Evolutionary conservation across 2,329 filamentous ascomycete genomes (phyloP).

Genomic region (Epichloe gansuensis): DNA sequence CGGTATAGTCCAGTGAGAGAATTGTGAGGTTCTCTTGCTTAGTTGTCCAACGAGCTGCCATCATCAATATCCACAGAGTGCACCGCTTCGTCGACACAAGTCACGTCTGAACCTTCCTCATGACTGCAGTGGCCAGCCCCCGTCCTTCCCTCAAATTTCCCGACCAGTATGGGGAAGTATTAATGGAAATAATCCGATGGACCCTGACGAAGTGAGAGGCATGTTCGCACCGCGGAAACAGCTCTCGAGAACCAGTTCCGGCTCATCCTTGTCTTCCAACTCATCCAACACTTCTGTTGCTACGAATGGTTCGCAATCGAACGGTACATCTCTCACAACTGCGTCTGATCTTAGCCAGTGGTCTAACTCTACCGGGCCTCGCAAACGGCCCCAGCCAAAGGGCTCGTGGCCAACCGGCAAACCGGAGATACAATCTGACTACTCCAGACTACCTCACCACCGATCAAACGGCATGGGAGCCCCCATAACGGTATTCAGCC

Average conservation of each 20-base stretch:
- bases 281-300: constrained; percentile 53
- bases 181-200: constrained; percentile 57
- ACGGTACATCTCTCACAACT: constrained; percentile 41
- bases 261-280: constrained; percentile 66
- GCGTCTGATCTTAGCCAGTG: constrained; percentile 39
- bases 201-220: constrained; percentile 70
- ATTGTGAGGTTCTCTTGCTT: not conserved
- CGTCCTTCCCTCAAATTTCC: constrained; percentile 50
- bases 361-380: constrained; percentile 32
- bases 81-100: constrained; percentile 10
- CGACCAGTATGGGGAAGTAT: constrained; percentile 51
- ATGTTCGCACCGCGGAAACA: constrained; percentile 87
- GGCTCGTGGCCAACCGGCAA: constrained; percentile 37
- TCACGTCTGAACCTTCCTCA: constrained; percentile 28
- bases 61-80: constrained; percentile 5
- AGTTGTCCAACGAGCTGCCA: not conserved
- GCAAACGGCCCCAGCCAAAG: constrained; percentile 41
- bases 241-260: constrained; percentile 79
- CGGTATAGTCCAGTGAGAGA: constrained; percentile 9
- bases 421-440: constrained; percentile 34
- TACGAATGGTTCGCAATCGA: constrained; percentile 47
- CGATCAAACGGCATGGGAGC: constrained; percentile 29
- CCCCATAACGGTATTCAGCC: constrained; percentile 20
- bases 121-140: constrained; percentile 59
- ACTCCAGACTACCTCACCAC: constrained; percentile 32